Evolutionary conservation across 805 yeast species (phyloP), one percentile per base, ranked within the genome.

Genomic region (Wickerhamiella dianesei): DNA sequence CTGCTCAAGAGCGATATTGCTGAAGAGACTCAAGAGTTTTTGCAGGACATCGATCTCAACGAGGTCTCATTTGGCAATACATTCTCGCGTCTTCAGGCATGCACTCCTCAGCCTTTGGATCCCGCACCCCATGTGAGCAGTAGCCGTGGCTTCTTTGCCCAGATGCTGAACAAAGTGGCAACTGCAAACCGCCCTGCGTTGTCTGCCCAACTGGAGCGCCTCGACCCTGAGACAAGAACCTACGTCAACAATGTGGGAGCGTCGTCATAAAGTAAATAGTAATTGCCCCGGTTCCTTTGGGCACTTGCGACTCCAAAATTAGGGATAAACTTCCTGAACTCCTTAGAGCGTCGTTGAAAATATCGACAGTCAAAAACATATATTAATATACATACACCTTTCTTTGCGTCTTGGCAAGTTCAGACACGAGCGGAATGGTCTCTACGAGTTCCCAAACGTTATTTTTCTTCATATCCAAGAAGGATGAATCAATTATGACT

Each of bases 31-130:
- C 58, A 45, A 22, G 57, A 52, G 12, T 49, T 52, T 22, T 44
- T 50, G 35, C 63, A 62, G 37, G 79, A 74, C 43, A 57, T 73
- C 18, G 81, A 80, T 53, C 56, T 74, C 25, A 87, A 82, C 45
- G 95, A 87, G 51, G 73, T 80, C 44, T 70, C 92, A 2, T 92
- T 88, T 64, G 97, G 97, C 2, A 80, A 96, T 0, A 77, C 80
- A 45, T 92, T 76, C 63, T 83, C 94, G 45, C 79, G 75, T 58
- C 69, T 92, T 49, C 76, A 74, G 1, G 74, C 82, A 2, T 78
- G 87, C 43, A 70, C 75, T 32, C 64, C 64, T 14, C 76, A 71
- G 52, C 72, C 80, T 3, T 70, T 75, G 53, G 96, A 92, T 64
- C 95, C 96, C 1, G 60, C 77, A 25, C 73, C 77, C 1, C 68